Percentiles rank a stretch among this genome's conserved stretches.
Evolutionary conservation across 2,329 filamentous ascomycete species (phyloP).

Genomic region (Zymoseptoria passerinii): DNA sequence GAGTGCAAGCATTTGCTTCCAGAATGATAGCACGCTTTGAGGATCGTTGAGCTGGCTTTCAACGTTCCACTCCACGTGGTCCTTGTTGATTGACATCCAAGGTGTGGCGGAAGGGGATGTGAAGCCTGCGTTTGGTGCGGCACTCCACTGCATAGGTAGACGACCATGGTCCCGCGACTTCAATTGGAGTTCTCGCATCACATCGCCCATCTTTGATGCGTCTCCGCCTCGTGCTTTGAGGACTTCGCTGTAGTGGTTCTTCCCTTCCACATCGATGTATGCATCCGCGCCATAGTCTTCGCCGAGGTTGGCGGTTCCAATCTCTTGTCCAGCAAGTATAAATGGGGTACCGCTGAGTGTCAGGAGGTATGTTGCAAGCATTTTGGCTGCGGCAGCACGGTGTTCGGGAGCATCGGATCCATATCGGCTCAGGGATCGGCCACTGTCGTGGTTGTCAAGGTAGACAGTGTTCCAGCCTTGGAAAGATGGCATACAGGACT

Average conservation of each 20-base stretch:
- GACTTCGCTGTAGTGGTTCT: constrained; percentile 44
- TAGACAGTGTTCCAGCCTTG: constrained; percentile 57
- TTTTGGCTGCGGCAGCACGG: constrained; percentile 45
- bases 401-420: constrained; percentile 42
- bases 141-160: constrained; percentile 61
- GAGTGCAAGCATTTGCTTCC: constrained; percentile 34
- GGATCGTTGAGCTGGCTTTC: constrained; percentile 39
- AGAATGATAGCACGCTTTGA: constrained; percentile 51
- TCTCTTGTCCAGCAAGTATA: constrained; percentile 58
- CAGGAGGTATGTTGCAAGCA: constrained; percentile 34
- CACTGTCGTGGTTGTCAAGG: constrained; percentile 58
- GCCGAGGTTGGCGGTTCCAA: constrained; percentile 49
- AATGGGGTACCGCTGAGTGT: constrained; percentile 42
- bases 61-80: constrained; percentile 10
- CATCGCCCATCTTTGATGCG: constrained; percentile 9
- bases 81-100: constrained; percentile 14
- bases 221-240: constrained; percentile 31
- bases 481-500: constrained; percentile 50
- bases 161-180: constrained; percentile 40
- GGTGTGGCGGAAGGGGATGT: constrained; percentile 28
- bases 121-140: constrained; percentile 51
- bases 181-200: constrained; percentile 4
- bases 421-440: constrained; percentile 49
- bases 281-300: constrained; percentile 21
- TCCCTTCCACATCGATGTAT: constrained; percentile 44